phyloP scores from a whole-genome alignment of 2,329 filamentous ascomycete species.

The Colletotrichum phormii region DNA sequence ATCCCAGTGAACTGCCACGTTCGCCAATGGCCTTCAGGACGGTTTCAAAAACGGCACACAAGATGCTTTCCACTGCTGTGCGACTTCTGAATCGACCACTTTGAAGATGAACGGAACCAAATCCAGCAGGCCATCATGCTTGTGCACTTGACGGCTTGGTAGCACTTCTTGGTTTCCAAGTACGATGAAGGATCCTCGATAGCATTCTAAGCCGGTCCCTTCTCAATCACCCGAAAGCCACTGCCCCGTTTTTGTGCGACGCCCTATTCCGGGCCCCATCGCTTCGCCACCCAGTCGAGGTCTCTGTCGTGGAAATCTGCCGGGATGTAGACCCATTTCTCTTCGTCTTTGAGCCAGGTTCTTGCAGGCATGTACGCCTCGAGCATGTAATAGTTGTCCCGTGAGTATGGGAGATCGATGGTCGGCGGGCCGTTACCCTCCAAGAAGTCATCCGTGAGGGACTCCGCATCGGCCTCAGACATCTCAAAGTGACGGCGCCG shows the following conservation, averaged over 20 bases:
- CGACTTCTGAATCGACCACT: not conserved
- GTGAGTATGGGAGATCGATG: constrained; percentile 63
- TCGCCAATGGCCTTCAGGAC: not conserved
- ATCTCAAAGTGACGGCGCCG: constrained; percentile 48
- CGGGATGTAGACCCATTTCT: constrained; percentile 62
- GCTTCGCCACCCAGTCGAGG: constrained; percentile 39
- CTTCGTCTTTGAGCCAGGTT: constrained; percentile 59
- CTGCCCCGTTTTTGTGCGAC: too few relatives aligned
- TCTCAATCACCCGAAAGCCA: too few relatives aligned
- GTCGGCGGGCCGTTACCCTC: constrained; percentile 61
- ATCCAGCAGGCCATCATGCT: not conserved
- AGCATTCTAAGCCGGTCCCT: not conserved
- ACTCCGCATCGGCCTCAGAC: constrained; percentile 52
- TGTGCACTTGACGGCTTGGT: too few relatives aligned
- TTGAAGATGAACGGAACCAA: not conserved
- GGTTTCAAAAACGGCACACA: not conserved
- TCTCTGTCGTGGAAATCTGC: constrained; percentile 53
- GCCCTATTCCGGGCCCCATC: constrained; percentile 1
- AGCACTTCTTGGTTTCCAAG: too few relatives aligned
- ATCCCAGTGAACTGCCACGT: too few relatives aligned
- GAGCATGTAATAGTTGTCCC: constrained; percentile 70
- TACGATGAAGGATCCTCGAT: not conserved
- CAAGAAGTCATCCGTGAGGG: constrained; percentile 63
- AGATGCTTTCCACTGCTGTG: not conserved
- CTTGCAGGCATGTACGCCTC: constrained; percentile 68